Evolutionary conservation across 441 rosid species (phyloP), one percentile per base, ranked within the genome.

Genomic region (Erysimum cheiri): DNA sequence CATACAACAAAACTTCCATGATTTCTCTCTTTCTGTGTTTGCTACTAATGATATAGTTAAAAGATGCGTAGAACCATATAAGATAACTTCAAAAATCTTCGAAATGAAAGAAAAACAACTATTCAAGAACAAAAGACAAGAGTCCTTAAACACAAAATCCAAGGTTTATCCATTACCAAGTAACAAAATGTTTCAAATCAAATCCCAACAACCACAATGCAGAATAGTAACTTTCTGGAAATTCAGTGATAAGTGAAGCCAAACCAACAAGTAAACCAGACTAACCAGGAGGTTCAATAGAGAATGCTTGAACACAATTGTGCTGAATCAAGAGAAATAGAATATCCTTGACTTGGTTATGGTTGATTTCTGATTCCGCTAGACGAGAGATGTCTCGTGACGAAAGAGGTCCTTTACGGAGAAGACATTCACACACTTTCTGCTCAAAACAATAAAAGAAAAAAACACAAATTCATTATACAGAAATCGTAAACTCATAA

Each of bases 371-470:
- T 13, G 67, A 33, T 22, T 71, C 75, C 0, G 87, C 77, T 66
- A 71, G 70, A 22, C 85, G 84, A n/a, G 59, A 75, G 58, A 89
- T 79, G 50, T 78, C 74, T 49, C 69, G 82, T 43, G 84, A 69
- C 1, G 82, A 77, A 32, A 89, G 81, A n/a, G 92, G 81, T 35
- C 96, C 96, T 74, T 52, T 84, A 2, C 85, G 83, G 69, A 94
- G 91, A 60, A 90, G 92, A 75, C 89, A 92, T 73, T 90, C 94
- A 31, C 94, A 90, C 0, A 87, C 94, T 85, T 85, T 92, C 98
- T 95, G 89, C 67, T 37, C 22, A 19, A 19, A 19, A 19, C 22
- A 58, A 39, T 12, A 12, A 17, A 22, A 1, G 41, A 44, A 35
- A 31, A 66, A 60, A 36, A 64, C 59, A 35, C 61, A 13, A 50